Evolutionary conservation across 2,329 filamentous ascomycete species (phyloP).

Genomic region (Pseudogymnoascus sp.): DNA sequence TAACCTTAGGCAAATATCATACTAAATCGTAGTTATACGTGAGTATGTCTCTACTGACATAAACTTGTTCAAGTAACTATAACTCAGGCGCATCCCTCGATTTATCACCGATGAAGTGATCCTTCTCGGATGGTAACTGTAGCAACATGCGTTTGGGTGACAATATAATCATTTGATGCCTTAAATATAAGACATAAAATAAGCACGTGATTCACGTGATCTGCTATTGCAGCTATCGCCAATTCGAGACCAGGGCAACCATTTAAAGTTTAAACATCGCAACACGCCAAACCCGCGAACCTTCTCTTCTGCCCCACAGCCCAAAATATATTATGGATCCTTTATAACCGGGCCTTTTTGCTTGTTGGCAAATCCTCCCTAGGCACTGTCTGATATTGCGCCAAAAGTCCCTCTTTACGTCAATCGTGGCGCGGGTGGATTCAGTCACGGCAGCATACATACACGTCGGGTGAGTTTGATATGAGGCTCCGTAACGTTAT

Average conservation of each 20-base stretch:
- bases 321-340: neutral
- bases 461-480: neutral
- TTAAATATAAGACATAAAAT: neutral
- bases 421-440: neutral
- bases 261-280: neutral
- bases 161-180: neutral
- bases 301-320: neutral
- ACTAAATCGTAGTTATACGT: no score
- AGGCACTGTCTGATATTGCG: neutral
- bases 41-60: no score
- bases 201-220: neutral
- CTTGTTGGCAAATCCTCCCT: neutral
- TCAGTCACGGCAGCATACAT: neutral
- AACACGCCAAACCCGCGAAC: neutral
- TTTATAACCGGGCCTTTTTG: neutral
- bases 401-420: neutral
- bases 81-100: neutral
- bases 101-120: neutral
- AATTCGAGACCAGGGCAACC: slow-evolving; percentile 1
- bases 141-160: neutral
- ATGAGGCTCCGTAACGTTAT: neutral
- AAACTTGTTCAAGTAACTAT: no score
- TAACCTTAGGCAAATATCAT: no score
- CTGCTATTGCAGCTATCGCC: neutral
- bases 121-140: neutral